Base-by-base conservation (phyloP, 108 stramenopile genomes). In the Nitzschia sp. region DNA sequence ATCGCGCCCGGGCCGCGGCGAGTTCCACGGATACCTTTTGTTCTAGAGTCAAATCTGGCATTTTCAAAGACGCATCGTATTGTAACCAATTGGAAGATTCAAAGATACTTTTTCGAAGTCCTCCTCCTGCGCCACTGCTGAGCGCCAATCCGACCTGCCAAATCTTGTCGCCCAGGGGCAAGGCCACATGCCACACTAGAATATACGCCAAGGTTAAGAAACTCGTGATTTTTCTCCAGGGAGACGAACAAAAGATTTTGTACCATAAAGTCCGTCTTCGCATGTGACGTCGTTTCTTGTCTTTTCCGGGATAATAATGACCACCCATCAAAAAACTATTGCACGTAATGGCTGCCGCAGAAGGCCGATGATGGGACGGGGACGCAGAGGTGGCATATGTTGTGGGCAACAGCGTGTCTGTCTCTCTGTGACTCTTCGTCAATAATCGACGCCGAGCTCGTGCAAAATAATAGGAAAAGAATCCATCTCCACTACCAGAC, bases 281-380 rank as follows among this genome's bases (percentile, higher is more conserved):
- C 26, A 75, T 62, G 54, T 81, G 79, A 15, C 72, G 58, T 24
- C 81, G 66, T 47, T 77, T 72, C 49, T 89, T 85, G 65, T 89
- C 87, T 54, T 87, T 87, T 13, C 86, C 86, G 2, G 83, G 77
- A 68, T 87, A 84, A 45, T 71, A 87, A 31, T 82, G 63, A 6
- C 87, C 87, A 30, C 87, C 87, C 66, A 89, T 59, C 25, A 89
- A 59, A 58, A 89, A 89, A 61, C 58, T 78, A 33, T 83, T 83
- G 70, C 84, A 85, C 21, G 57, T 60, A 15, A 32, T 57, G 27
- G 68, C 35, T 46, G 59, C 13, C 18, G 59, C 49, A 34, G 24
- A 8, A 1, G 21, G 42, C 32, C 48, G 47, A 15, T 9, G 23
- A 17, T 17, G 17, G 21, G 26, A 13, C 48, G 69, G 17, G 29